These are phyloP conservation scores for Epichloe scottii DNA, from an alignment of 2,329 filamentous ascomycete genomes.

Conservation along the genomic window DNA sequence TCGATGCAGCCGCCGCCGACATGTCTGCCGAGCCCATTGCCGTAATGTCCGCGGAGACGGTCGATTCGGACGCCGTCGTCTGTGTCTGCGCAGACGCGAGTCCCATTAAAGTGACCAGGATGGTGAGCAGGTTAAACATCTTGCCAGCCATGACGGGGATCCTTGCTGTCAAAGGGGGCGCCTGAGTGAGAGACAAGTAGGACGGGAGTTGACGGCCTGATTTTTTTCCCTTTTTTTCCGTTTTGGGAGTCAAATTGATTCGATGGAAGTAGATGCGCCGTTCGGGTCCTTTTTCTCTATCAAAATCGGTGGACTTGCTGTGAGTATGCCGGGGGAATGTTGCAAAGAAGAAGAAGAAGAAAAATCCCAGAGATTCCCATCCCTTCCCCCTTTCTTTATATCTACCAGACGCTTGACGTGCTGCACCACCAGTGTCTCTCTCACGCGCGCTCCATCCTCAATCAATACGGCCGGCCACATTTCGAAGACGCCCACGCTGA, in stretches of 20 bases:
- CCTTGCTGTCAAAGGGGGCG: background rate
- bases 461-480: background rate
- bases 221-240: too few relatives aligned
- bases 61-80: background rate
- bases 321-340: too few relatives aligned
- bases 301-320: too few relatives aligned
- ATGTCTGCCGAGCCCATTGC: background rate
- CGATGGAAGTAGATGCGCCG: too few relatives aligned
- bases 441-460: background rate
- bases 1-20: background rate
- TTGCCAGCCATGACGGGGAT: conserved; percentile 1
- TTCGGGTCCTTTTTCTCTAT: too few relatives aligned
- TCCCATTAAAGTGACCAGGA: background rate
- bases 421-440: background rate
- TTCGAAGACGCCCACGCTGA: background rate
- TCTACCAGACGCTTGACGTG: background rate
- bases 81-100: conserved; percentile 3
- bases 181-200: background rate
- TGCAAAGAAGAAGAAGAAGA: background rate
- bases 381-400: background rate
- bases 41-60: background rate
- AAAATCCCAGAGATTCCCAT: background rate
- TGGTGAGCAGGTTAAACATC: background rate
- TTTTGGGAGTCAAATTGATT: too few relatives aligned
- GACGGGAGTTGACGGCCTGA: background rate